Evolutionary conservation across 768 basidiomycete species (phyloP).

Genomic region (Butyriboletus loyo): DNA sequence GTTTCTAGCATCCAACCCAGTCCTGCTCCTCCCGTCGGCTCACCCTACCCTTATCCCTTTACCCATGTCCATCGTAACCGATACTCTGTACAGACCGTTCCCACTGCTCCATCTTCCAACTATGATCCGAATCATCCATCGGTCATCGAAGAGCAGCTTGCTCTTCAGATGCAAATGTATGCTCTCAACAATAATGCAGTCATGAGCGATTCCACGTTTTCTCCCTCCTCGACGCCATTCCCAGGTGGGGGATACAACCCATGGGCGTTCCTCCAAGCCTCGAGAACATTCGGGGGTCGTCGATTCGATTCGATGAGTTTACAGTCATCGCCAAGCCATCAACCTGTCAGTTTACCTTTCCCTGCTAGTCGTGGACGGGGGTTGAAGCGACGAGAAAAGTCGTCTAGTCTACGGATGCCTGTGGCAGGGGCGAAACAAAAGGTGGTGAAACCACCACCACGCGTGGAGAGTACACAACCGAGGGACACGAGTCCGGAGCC

Average conservation of each 20-base stretch:
- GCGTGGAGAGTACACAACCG: slow-evolving; percentile 81
- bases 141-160: slow-evolving; percentile 66
- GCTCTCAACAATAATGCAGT: slow-evolving; percentile 65
- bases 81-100: slow-evolving; percentile 38
- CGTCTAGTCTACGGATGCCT: slow-evolving; percentile 33
- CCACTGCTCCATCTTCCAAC: slow-evolving; percentile 38
- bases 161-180: slow-evolving; percentile 74
- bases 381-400: slow-evolving; percentile 43
- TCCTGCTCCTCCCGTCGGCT: slow-evolving; percentile 58
- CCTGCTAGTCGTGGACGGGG: slow-evolving; percentile 45
- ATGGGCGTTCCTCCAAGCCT: slow-evolving; percentile 69
- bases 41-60: slow-evolving; percentile 79
- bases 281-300: slow-evolving; percentile 42
- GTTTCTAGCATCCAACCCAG: slow-evolving; percentile 53
- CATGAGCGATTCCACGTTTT: slow-evolving; percentile 71
- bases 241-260: slow-evolving; percentile 61
- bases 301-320: slow-evolving; percentile 56
- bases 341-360: slow-evolving; percentile 43
- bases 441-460: slow-evolving; percentile 60
- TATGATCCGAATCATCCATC: slow-evolving; percentile 44
- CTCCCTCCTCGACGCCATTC: slow-evolving; percentile 73
- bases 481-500: slow-evolving; percentile 78
- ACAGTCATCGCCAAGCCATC: slow-evolving; percentile 39
- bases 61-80: slow-evolving; percentile 62
- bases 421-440: slow-evolving; percentile 24